Evolutionary conservation across 23 red algal species (phyloP), one percentile per base, ranked within the genome.

Genomic region (Gracilaria vermiculophylla): DNA sequence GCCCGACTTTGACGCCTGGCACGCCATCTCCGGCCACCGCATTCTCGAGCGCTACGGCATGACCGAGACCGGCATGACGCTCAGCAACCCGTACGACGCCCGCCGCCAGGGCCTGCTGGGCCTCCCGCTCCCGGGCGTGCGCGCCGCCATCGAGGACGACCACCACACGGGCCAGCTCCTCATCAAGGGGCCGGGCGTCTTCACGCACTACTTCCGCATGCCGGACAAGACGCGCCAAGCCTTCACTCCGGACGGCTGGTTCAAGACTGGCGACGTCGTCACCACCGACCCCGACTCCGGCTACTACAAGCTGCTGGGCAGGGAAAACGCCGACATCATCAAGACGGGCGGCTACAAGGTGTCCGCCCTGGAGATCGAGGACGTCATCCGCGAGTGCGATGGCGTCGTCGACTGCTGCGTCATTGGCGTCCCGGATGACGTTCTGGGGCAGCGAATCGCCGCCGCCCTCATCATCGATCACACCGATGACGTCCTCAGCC

Each of bases 1-100:
- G 52, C 20, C 82, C 47, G 66, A 96, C 53, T 85, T 91, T 17
- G 77, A 88, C 44, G 64, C 45, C 14, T 90, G 95, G 83, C 67
- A 64, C 42, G 34, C 33, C 36, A 92, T 93, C 11, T 75, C 76
- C 50, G 90, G 85, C 37, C 83, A 88, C 9, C 62, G 47, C 37
- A 96, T 94, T 33, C 48, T 95, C 8, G 91, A 95, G 91, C 77
- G 97, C 17, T 99, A 99, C 73, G 97, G 97, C 29, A 94, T 99
- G 91, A 94, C 97, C 19, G 97, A 99, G 83, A 88, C 78, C 15
- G 93, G 93, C 9, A 90, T 95, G 86, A 76, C 77, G 41, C 61
- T 95, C 1, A 52, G 57, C 29, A 88, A 95, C 20, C 47, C 23
- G 6, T 86, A 89, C 70, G 93, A 95, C 23, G 62, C 39, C 50